A percentile compares a stretch with the other conserved stretches of the same genome.
These are phyloP conservation scores for Xylaria castorea DNA, from an alignment of 495 filamentous ascomycete genomes.

Conservation along the genomic window DNA sequence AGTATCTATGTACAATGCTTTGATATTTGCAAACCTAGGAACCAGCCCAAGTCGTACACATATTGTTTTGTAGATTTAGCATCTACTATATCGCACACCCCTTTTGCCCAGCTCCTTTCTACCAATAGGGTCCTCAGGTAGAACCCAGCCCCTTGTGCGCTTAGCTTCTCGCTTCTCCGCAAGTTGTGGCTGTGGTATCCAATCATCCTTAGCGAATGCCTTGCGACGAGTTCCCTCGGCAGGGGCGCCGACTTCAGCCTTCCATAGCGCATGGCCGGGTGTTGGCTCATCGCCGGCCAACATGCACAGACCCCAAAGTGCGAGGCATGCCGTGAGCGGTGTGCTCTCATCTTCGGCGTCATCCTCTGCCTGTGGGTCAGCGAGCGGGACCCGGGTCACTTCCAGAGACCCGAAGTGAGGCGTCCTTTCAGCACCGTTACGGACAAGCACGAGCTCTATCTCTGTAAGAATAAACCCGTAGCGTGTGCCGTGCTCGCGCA, in stretches of 20 bases:
- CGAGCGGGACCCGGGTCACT: constrained; percentile 66
- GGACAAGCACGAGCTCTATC: constrained; percentile 90
- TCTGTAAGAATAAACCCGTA: constrained; percentile 96
- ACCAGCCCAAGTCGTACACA: constrained; percentile 19
- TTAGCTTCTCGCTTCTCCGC: constrained; percentile 86
- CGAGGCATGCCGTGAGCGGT: constrained; percentile 62
- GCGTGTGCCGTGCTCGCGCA: constrained; percentile 90
- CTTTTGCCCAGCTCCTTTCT: constrained; percentile 64
- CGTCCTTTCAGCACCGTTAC: constrained; percentile 72
- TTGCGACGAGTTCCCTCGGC: constrained; percentile 77
- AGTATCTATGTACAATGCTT: constrained; percentile 18
- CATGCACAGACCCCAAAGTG: constrained; percentile 70
- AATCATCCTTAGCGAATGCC: constrained; percentile 73
- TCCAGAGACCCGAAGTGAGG: constrained; percentile 89
- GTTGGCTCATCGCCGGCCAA: constrained; percentile 77
- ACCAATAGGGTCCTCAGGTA: constrained; percentile 71
- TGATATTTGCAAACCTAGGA: constrained; percentile 11
- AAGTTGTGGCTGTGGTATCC: constrained; percentile 86
- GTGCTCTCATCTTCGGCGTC: constrained; percentile 47
- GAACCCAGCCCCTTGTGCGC: constrained; percentile 81
- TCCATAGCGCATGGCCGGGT: constrained; percentile 70
- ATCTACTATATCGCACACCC: constrained; percentile 58
- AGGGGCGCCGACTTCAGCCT: constrained; percentile 80
- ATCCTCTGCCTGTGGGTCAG: constrained; percentile 40
- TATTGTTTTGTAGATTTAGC: constrained; percentile 29